These are phyloP conservation scores for Torulaspora microellipsoides DNA, from an alignment of 805 yeast genomes.

Conservation along the genomic window DNA sequence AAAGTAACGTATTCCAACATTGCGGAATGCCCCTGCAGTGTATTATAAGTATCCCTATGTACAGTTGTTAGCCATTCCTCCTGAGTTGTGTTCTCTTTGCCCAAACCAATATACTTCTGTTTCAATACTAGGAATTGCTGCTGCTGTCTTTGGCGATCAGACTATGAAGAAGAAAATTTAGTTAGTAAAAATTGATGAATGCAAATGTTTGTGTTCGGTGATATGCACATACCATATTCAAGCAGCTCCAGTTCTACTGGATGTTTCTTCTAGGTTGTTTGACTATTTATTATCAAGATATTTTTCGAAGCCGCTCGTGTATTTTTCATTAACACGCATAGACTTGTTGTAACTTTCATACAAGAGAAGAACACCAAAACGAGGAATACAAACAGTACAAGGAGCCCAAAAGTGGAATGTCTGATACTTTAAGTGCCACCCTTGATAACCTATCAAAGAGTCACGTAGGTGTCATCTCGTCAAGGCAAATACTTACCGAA, in stretches of 20 bases:
- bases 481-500: constrained; percentile 11
- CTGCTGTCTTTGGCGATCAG: constrained; percentile 60
- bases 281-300: too few species aligned
- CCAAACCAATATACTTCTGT: constrained; percentile 67
- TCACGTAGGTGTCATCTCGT: background rate
- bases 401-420: background rate
- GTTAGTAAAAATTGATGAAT: background rate
- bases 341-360: too few species aligned
- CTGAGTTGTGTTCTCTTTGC: constrained; percentile 64
- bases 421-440: constrained; percentile 12
- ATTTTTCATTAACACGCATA: too few species aligned
- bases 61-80: constrained; percentile 63
- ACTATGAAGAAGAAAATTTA: constrained; percentile 36
- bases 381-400: background rate
- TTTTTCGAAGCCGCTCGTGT: too few species aligned
- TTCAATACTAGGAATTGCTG: constrained; percentile 53
- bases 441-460: constrained; percentile 16
- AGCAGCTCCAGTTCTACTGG: too few species aligned
- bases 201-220: too few species aligned
- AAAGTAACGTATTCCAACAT: constrained; percentile 31
- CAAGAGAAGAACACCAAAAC: background rate
- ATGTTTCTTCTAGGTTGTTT: background rate
- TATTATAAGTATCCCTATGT: constrained; percentile 29
- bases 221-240: too few species aligned
- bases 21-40: constrained; percentile 28